These are phyloP conservation scores for Candida odintsovae DNA, from an alignment of 805 yeast species.

Conservation along the genomic window DNA sequence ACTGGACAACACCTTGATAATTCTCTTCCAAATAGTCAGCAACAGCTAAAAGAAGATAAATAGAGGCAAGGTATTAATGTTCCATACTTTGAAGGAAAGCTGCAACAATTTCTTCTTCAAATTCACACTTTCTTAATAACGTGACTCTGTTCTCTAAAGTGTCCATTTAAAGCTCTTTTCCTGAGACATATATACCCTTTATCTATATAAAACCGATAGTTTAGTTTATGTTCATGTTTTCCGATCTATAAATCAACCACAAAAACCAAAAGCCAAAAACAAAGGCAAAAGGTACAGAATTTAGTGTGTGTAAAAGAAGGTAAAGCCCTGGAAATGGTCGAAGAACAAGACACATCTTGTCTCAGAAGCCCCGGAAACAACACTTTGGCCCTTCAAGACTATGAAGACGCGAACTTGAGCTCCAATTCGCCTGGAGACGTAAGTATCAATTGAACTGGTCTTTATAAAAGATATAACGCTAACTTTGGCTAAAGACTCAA, in stretches of 20 bases:
- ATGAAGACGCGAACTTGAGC: background rate
- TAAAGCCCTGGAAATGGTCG: background rate
- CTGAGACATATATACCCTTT: too few relatives aligned
- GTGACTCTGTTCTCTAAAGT: background rate
- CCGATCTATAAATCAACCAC: background rate
- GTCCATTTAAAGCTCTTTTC: background rate
- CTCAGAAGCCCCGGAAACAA: background rate
- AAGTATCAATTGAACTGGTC: background rate
- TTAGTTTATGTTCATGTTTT: too few relatives aligned
- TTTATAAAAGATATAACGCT: slow-evolving; percentile 1
- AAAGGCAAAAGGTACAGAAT: background rate
- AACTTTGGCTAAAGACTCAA: slow-evolving; percentile 17
- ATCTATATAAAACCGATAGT: too few relatives aligned
- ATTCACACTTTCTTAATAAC: background rate
- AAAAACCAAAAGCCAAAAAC: background rate
- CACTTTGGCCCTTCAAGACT: background rate
- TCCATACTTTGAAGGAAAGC: background rate
- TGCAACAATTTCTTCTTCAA: background rate
- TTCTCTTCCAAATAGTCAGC: background rate
- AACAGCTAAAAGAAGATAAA: background rate
- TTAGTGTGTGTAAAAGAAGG: too few relatives aligned
- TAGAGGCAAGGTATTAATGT: background rate
- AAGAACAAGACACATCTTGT: background rate
- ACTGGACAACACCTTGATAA: background rate
- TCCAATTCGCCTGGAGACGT: background rate